Conservation (phyloP, 345 rosid species). For the Laguncularia racemosa region DNA sequence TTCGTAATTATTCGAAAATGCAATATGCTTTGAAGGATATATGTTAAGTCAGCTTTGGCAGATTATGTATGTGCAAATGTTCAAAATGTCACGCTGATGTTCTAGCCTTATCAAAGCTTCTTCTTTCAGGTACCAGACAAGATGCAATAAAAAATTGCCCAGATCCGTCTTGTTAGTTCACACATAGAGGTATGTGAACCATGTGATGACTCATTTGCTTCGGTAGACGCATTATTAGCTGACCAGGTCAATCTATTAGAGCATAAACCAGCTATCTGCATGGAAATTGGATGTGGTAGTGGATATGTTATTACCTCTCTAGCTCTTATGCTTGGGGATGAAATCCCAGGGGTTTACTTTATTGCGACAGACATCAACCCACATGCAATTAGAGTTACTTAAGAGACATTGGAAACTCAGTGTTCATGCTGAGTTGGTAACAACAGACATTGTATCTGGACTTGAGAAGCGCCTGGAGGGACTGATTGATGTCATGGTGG, state of each 20-base stretch:
- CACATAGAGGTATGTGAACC: slow-evolving; percentile 89
- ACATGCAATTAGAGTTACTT: slow-evolving; percentile 51
- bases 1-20: too few species aligned
- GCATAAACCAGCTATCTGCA: slow-evolving; percentile 52
- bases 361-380: slow-evolving; percentile 69
- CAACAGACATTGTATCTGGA: slow-evolving; percentile 54
- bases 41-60: too few species aligned
- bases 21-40: too few species aligned
- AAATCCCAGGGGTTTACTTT: slow-evolving; percentile 29
- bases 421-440: slow-evolving; percentile 57
- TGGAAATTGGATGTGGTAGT: slow-evolving; percentile 86
- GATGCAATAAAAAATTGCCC: slow-evolving; percentile 49
- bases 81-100: too few species aligned
- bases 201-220: slow-evolving; percentile 87
- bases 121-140: slow-evolving; percentile 8
- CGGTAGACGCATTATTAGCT: slow-evolving; percentile 81
- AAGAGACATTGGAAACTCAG: slow-evolving; percentile 61
- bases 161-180: slow-evolving; percentile 69
- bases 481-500: slow-evolving; percentile 67
- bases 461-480: slow-evolving; percentile 62
- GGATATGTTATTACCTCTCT: slow-evolving; percentile 83
- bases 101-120: background rate
- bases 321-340: slow-evolving; percentile 54
- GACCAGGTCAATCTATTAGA: slow-evolving; percentile 48
- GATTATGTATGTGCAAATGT: too few species aligned